Base-by-base conservation (phyloP, 2,329 filamentous ascomycete genomes). In the Fusarium sp. region DNA sequence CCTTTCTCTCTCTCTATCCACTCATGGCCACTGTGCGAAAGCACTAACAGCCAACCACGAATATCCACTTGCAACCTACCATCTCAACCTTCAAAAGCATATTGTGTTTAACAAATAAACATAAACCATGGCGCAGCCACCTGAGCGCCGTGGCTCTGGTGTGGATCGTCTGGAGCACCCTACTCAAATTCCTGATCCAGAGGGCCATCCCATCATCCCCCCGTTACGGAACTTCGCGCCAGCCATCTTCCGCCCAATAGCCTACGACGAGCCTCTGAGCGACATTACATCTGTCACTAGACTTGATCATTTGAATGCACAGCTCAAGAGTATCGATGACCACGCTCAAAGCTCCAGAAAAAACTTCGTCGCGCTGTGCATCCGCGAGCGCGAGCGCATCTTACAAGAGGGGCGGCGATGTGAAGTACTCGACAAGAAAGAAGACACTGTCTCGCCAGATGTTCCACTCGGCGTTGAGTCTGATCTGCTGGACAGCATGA, bases 201-300 rank as follows among this genome's bases (percentile, higher is more conserved):
- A 63, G 6, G 71, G 66, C 7, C 29, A 65, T 16, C 52, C 65
- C 12, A 53, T 70, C 41, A 67, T 70, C 30, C 57, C 69, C 15
- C 32, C 30, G 6, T 25, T 72, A 13, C 30, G 8, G 25, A 44
- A n/a, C 27, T 49, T 62, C 29, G 41, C 65, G 24, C 61, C 69
- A 3, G 56, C 55, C 18, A 52, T 82, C 47, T 83, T 81, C 69
- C 75, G 78, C 27, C 78, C 79, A 27, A 72, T 82, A 18, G 46
- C 61, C 8, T 56, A 65, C 11, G 40, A 45, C 24, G 52, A 58
- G 40, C 40, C 25, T 24, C 24, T 71, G 16, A 32, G 48, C 12
- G 63, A 67, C 8, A 29, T 64, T 22, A 32, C 51, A 24, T 44
- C 66, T 7, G 32, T 48, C 29, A 67, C 69, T 12, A 70, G 47